Base-by-base conservation (phyloP, 2,329 filamentous ascomycete species). In the Bipolaris cookei region DNA sequence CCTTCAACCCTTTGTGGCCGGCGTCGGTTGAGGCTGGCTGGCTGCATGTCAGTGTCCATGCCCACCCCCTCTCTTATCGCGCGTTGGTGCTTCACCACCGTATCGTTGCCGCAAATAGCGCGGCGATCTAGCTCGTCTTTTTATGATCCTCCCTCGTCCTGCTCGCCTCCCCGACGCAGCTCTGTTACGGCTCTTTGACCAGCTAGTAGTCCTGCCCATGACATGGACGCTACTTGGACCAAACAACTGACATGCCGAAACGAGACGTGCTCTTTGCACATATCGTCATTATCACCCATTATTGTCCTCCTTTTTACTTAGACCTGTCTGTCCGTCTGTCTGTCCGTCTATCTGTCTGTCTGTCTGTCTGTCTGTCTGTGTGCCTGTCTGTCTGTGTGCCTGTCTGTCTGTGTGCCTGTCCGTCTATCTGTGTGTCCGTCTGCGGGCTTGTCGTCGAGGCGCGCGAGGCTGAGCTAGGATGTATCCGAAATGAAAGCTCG, bases 401-500 rank as follows among this genome's bases (percentile, higher is more conserved):
- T 39, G 37, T 34, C 32, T 34, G 32, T 34, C 32, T 30, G 3
- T 21, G 3, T 28, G 25, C 3, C 32, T 34, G 30, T 6, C 39
- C 16, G 32, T 18, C 30, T 10, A 8, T n/a, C 37, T 39, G 18
- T n/a, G 11, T 34, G 32, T 34, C 16, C 18, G 20, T 41, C 20
- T 14, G 38, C 11, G 11, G 38, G 38, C 38, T n/a, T 20, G 37
- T 8, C 37, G 37, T 16, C 18, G 38, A 21, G 20, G 38, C 34
- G 30, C 37, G 43, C 46, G 42, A 45, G 54, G 20, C 41, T 41
- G 41, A 34, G 42, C 37, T 54, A 54, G 51, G 56, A 47, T 56
- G 51, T 46, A 58, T 28, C 59, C 62, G 56, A 62, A 50, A 60
- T 59, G 56, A 56, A 58, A 43, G 49, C 54, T 56, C 21, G 23